Percentiles rank a stretch among this genome's conserved stretches.
phyloP scores from a whole-genome alignment of 2,329 filamentous ascomycete species.

The Colletotrichum lini region DNA sequence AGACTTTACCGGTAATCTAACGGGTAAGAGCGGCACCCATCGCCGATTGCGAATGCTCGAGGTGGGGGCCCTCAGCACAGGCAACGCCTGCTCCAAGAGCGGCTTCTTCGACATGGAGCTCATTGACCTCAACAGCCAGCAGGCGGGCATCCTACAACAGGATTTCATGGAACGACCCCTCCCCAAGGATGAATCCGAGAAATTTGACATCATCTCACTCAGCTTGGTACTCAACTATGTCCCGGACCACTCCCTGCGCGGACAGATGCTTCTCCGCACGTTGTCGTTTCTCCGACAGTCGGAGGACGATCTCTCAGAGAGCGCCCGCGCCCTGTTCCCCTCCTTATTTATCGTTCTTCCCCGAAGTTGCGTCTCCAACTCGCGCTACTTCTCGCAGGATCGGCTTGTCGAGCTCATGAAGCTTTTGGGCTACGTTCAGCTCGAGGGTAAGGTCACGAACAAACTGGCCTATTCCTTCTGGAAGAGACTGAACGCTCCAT shows the following conservation, averaged over 20 bases:
- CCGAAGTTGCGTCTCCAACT: conserved; percentile 89
- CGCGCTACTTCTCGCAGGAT: conserved; percentile 85
- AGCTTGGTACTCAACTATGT: conserved; percentile 97
- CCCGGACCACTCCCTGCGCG: conserved; percentile 79
- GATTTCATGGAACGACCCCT: conserved; percentile 94
- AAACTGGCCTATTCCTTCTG: conserved; percentile 95
- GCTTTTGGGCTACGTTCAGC: conserved; percentile 78
- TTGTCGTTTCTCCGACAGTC: conserved; percentile 74
- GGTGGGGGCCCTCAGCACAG: conserved; percentile 87
- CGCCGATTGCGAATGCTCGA: conserved; percentile 80
- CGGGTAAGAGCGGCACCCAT: conserved; percentile 1
- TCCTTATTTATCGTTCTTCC: conserved; percentile 92
- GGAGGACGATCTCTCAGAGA: conserved; percentile 40
- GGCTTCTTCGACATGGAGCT: conserved; percentile 80
- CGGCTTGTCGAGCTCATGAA: conserved; percentile 81
- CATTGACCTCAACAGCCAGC: conserved; percentile 93
- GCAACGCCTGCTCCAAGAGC: conserved; percentile 86
- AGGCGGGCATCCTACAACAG: conserved; percentile 84
- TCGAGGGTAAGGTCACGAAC: conserved; percentile 79
- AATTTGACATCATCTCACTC: conserved; percentile 91
- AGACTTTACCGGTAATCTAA: conserved; percentile 24
- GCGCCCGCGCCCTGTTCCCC: conserved; percentile 64
- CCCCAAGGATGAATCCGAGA: conserved; percentile 72
- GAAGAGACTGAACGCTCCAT: conserved; percentile 60
- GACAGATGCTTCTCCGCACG: conserved; percentile 87